Conservation (phyloP, 371 early-diverging fungal species). For the Funneliformis caledonium region DNA sequence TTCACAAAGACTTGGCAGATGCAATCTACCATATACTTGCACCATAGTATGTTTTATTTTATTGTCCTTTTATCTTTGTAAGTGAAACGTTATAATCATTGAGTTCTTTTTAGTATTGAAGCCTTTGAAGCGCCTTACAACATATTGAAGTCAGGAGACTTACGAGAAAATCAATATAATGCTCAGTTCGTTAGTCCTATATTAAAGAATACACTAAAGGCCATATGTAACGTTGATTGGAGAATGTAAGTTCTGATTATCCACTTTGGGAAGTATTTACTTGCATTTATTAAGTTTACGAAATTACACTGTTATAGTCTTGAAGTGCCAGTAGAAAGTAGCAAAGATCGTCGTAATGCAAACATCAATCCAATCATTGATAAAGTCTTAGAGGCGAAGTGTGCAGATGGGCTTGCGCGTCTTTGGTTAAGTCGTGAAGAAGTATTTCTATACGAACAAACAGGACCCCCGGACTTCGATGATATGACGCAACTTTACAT, state of each 20-base stretch:
- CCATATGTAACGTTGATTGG: slow-evolving; percentile 17
- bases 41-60: not conserved
- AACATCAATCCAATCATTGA: slow-evolving; percentile 24
- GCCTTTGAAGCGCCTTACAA: slow-evolving; percentile 26
- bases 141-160: slow-evolving; percentile 17
- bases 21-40: slow-evolving; percentile 17
- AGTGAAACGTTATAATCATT: not conserved
- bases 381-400: slow-evolving; percentile 30
- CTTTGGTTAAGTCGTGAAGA: slow-evolving; percentile 33
- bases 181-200: slow-evolving; percentile 27
- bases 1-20: slow-evolving; percentile 4
- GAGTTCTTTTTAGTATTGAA: slow-evolving; percentile 22
- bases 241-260: slow-evolving; percentile 34
- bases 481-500: slow-evolving; percentile 19
- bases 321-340: slow-evolving; percentile 25
- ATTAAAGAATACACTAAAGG: slow-evolving; percentile 12
- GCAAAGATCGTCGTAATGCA: slow-evolving; percentile 14
- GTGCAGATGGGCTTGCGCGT: slow-evolving; percentile 37
- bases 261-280: not conserved
- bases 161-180: slow-evolving; percentile 30
- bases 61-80: not conserved
- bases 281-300: slow-evolving; percentile 19
- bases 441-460: slow-evolving; percentile 31
- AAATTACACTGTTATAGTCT: slow-evolving; percentile 36
- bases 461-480: slow-evolving; percentile 29